A percentile compares a stretch with the other conserved stretches of the same genome.
These are phyloP conservation scores for Leptomonas pyrrhocoris DNA, from an alignment of 208 protist genomes.

Conservation along the genomic window DNA sequence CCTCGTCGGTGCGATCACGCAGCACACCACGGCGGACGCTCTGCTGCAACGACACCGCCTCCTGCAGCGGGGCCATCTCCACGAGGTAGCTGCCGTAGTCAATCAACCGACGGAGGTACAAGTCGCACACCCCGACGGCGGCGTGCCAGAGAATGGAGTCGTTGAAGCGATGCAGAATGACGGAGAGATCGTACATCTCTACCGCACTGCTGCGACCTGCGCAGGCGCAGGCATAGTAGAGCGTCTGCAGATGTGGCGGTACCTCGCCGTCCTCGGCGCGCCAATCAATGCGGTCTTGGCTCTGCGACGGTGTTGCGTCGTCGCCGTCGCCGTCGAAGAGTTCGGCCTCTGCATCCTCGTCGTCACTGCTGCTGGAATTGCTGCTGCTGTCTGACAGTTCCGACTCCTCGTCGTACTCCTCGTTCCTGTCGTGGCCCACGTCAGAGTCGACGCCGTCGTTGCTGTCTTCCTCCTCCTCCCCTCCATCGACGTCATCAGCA, in stretches of 20 bases:
- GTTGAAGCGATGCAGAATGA: slow-evolving; percentile 69
- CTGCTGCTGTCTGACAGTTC: slow-evolving; percentile 1
- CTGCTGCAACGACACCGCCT: slow-evolving; percentile 74
- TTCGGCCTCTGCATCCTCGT: slow-evolving; percentile 36
- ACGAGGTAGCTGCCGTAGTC: slow-evolving; percentile 85
- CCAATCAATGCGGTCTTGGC: slow-evolving; percentile 66
- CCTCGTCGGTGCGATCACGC: slow-evolving; percentile 53
- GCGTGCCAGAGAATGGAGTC: slow-evolving; percentile 83
- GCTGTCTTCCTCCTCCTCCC: background rate
- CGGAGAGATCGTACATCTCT: slow-evolving; percentile 77
- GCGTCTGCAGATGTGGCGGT: slow-evolving; percentile 46
- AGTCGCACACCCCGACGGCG: slow-evolving; percentile 79
- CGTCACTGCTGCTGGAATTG: slow-evolving; percentile 18
- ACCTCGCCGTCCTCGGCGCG: slow-evolving; percentile 38
- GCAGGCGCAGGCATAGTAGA: slow-evolving; percentile 75
- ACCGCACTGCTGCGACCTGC: slow-evolving; percentile 77
- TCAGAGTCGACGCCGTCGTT: slow-evolving; percentile 5
- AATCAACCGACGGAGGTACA: slow-evolving; percentile 74
- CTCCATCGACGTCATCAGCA: background rate
- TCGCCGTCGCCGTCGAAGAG: slow-evolving; percentile 47
- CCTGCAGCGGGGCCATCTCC: slow-evolving; percentile 80
- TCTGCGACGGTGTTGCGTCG: slow-evolving; percentile 45
- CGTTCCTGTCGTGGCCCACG: slow-evolving; percentile 16
- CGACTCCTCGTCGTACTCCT: slow-evolving; percentile 22
- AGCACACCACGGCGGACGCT: slow-evolving; percentile 52